Evolutionary conservation across 1,139 yeast genomes (phyloP).

Genomic region (Trichomonascaceae sp.): DNA sequence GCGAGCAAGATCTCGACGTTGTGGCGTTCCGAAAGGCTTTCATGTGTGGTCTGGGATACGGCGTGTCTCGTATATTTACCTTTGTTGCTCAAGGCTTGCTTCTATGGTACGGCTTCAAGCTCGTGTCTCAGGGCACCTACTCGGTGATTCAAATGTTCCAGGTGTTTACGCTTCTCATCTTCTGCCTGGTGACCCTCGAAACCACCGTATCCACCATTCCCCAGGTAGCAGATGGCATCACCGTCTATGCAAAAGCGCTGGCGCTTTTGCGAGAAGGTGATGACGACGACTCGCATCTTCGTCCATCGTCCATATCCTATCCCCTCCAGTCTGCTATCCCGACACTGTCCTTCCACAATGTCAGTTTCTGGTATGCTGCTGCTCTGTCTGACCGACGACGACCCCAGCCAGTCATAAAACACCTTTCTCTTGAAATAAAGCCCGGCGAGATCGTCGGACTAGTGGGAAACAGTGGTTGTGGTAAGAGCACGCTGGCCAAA

Average conservation of each 20-base stretch:
- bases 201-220: conserved; percentile 54
- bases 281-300: background rate
- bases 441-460: conserved; percentile 67
- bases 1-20: conserved; percentile 16
- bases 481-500: conserved; percentile 71
- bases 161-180: conserved; percentile 58
- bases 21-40: conserved; percentile 19
- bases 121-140: conserved; percentile 48
- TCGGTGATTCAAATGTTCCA: conserved; percentile 44
- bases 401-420: conserved; percentile 7
- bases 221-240: conserved; percentile 57
- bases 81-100: conserved; percentile 56
- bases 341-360: conserved; percentile 29
- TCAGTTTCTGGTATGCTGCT: conserved; percentile 34
- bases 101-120: conserved; percentile 60
- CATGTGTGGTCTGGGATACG: conserved; percentile 44
- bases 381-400: background rate
- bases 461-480: conserved; percentile 85
- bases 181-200: conserved; percentile 57
- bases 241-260: conserved; percentile 10
- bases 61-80: conserved; percentile 40
- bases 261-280: background rate
- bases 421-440: conserved; percentile 32
- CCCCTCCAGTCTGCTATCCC: background rate
- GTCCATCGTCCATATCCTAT: background rate